Percentiles rank a stretch among this genome's conserved stretches.
These are phyloP conservation scores for Neurospora sp. DNA, from an alignment of 495 filamentous ascomycete species.

Conservation along the genomic window DNA sequence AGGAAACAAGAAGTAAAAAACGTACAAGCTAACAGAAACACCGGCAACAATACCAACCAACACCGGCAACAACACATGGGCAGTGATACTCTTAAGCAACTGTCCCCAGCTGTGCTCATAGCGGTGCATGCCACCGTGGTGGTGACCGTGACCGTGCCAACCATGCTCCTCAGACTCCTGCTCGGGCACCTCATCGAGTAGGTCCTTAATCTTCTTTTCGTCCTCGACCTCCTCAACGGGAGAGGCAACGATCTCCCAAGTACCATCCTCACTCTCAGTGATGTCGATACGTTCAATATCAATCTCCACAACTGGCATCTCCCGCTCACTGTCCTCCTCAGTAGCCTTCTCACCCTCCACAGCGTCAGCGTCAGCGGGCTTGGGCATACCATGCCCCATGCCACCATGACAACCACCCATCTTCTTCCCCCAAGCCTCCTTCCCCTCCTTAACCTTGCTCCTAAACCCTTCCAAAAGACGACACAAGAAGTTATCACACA, in stretches of 20 bases:
- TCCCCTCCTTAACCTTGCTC: conserved; percentile 28
- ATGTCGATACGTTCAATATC: not conserved
- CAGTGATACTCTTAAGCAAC: conserved; percentile 35
- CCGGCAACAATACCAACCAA: conserved; percentile 43
- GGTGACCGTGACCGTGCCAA: conserved; percentile 11
- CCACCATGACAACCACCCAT: not conserved
- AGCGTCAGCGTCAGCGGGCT: not conserved
- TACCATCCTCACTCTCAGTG: not conserved
- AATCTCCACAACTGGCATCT: not conserved
- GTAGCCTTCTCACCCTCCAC: not conserved
- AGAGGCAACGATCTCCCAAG: not conserved
- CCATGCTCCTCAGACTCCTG: not conserved
- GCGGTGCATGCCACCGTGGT: conserved; percentile 6
- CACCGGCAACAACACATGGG: conserved; percentile 42
- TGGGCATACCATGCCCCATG: not conserved
- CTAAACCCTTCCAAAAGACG: conserved; percentile 33
- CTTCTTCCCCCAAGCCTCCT: conserved; percentile 3
- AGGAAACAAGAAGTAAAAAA: too few relatives aligned
- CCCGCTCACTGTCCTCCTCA: not conserved
- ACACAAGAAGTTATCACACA: conserved; percentile 39
- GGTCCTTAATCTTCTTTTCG: not conserved
- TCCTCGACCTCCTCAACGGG: not conserved
- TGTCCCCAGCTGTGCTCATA: conserved; percentile 29
- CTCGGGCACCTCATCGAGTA: not conserved
- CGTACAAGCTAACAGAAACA: conserved; percentile 42